Evolutionary conservation across 306 rosid species (phyloP).

Genomic region (Vigna trinervia): DNA sequence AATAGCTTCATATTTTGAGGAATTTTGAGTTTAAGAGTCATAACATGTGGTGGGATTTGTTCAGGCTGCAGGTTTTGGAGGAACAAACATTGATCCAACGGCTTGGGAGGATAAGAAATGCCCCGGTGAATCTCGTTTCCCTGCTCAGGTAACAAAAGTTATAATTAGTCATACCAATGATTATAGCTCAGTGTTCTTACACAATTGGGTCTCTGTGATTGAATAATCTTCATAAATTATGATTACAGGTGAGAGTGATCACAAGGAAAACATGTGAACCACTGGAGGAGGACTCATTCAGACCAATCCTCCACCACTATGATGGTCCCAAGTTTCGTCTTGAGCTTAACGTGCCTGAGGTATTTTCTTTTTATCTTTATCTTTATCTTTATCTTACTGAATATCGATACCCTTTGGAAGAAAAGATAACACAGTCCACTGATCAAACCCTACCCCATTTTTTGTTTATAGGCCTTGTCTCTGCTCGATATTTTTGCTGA

Average conservation of each 20-base stretch:
- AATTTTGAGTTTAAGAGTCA: background rate
- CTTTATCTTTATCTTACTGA: slow-evolving; percentile 1
- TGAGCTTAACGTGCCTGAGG: slow-evolving; percentile 93
- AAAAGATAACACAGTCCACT: slow-evolving; percentile 12
- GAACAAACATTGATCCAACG: slow-evolving; percentile 85
- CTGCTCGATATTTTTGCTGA: slow-evolving; percentile 89
- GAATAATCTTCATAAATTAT: slow-evolving; percentile 16
- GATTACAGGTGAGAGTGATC: slow-evolving; percentile 70
- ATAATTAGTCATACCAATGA: background rate
- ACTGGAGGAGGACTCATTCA: slow-evolving; percentile 94
- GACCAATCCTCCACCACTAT: slow-evolving; percentile 99
- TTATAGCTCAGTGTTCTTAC: background rate
- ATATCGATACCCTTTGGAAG: background rate
- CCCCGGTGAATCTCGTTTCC: slow-evolving; percentile 94
- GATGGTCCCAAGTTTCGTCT: slow-evolving; percentile 99
- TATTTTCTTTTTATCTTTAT: slow-evolving; percentile 20
- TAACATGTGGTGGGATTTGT: slow-evolving; percentile 34
- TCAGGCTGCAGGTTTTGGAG: slow-evolving; percentile 98
- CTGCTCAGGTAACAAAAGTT: slow-evolving; percentile 76
- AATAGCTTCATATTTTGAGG: slow-evolving; percentile 8
- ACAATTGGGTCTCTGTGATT: background rate
- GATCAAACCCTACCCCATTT: slow-evolving; percentile 1
- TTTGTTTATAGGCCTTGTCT: slow-evolving; percentile 74
- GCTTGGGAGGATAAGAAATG: slow-evolving; percentile 99
- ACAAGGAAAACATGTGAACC: slow-evolving; percentile 89